These are phyloP conservation scores for Hydnum rufescens DNA, from an alignment of 768 basidiomycete genomes.

Conservation along the genomic window DNA sequence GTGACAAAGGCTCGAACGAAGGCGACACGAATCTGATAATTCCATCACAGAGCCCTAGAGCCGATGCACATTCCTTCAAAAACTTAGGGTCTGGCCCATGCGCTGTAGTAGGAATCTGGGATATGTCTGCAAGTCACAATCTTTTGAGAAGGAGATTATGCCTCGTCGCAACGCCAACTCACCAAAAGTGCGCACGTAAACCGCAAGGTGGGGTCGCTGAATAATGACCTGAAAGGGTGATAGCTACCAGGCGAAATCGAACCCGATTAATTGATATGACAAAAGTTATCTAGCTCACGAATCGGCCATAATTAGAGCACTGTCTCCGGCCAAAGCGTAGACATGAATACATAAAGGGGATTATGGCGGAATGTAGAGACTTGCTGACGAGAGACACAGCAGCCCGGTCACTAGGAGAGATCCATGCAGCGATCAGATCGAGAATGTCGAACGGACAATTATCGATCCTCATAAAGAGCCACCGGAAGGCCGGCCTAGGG, in stretches of 20 bases:
- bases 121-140: too few relatives aligned
- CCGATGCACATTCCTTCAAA: too few relatives aligned
- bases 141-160: neutral
- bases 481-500: neutral
- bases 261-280: neutral
- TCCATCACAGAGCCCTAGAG: too few relatives aligned
- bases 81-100: too few relatives aligned
- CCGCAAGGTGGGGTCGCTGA: neutral
- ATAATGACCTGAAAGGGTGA: neutral
- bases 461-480: neutral
- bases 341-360: neutral
- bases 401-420: neutral
- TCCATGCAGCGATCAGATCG: neutral
- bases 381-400: neutral
- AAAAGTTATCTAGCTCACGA: neutral
- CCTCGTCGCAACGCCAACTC: neutral
- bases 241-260: neutral
- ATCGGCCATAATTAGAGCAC: neutral
- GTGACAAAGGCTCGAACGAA: too few relatives aligned
- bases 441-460: neutral
- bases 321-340: neutral
- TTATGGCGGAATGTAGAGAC: neutral
- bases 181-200: neutral
- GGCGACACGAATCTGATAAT: too few relatives aligned
- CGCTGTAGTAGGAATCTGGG: too few relatives aligned